These are phyloP conservation scores for Boletus vinaceobasis DNA, from an alignment of 768 basidiomycete genomes.

Conservation along the genomic window DNA sequence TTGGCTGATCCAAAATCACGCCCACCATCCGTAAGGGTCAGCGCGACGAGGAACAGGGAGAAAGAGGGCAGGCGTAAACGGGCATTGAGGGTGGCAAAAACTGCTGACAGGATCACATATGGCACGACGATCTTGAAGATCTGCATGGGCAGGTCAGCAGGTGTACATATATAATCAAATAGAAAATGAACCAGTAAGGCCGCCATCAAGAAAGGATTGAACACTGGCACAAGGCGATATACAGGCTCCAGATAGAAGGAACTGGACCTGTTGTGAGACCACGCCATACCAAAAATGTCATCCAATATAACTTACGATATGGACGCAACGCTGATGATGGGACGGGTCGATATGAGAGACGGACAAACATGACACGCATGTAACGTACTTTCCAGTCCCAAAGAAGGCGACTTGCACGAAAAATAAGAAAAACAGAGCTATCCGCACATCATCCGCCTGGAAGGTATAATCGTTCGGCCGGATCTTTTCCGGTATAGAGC, in stretches of 20 bases:
- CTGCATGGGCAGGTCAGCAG: constrained; percentile 32
- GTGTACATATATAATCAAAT: background rate
- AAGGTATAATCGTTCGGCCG: constrained; percentile 37
- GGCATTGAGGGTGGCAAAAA: constrained; percentile 66
- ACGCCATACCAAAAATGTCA: background rate
- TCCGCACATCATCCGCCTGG: constrained; percentile 60
- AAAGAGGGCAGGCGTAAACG: constrained; percentile 70
- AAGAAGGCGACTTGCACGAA: constrained; percentile 88
- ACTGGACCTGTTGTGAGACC: constrained; percentile 28
- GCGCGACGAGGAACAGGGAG: constrained; percentile 73
- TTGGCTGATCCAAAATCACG: background rate
- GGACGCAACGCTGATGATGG: constrained; percentile 60
- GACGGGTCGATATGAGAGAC: background rate
- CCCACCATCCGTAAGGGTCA: constrained; percentile 45
- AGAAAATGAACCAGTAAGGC: constrained; percentile 51
- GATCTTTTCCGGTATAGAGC: background rate
- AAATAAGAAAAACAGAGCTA: constrained; percentile 79
- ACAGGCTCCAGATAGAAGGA: constrained; percentile 89
- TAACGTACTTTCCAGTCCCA: constrained; percentile 74
- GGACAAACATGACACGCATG: background rate
- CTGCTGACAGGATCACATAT: constrained; percentile 70
- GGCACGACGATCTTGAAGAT: constrained; percentile 82
- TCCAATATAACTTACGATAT: constrained; percentile 56
- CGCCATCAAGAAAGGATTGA: constrained; percentile 83
- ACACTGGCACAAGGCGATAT: constrained; percentile 81